phyloP scores from a whole-genome alignment of 352 stramenopile species.

The Globisporangium okanoganense region DNA sequence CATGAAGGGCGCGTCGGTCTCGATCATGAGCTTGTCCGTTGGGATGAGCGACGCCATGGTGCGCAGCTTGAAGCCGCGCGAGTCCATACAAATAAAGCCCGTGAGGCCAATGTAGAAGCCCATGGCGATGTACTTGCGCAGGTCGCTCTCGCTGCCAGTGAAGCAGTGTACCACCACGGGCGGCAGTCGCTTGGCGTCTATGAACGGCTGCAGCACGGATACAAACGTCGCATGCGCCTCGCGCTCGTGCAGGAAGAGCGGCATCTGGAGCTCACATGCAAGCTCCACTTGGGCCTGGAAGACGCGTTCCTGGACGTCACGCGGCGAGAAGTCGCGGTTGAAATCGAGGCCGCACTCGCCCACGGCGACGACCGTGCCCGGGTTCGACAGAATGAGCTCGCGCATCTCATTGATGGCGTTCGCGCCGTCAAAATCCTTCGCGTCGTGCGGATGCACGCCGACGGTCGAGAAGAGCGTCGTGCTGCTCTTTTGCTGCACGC shows the following conservation, averaged over 20 bases:
- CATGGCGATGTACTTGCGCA: slow-evolving; percentile 51
- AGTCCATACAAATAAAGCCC: slow-evolving; percentile 64
- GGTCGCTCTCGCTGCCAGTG: slow-evolving; percentile 46
- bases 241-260: slow-evolving; percentile 93
- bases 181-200: slow-evolving; percentile 28
- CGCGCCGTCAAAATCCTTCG: slow-evolving; percentile 66
- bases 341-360: slow-evolving; percentile 97
- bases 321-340: slow-evolving; percentile 92
- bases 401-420: slow-evolving; percentile 37
- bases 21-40: slow-evolving; percentile 57
- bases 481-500: slow-evolving; percentile 13
- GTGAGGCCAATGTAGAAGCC: slow-evolving; percentile 77
- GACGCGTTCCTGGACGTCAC: slow-evolving; percentile 83
- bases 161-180: slow-evolving; percentile 75
- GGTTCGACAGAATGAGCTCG: slow-evolving; percentile 31
- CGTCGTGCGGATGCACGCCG: slow-evolving; percentile 93
- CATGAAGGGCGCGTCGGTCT: slow-evolving; percentile 82
- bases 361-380: slow-evolving; percentile 81
- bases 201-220: slow-evolving; percentile 30
- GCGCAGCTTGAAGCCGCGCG: slow-evolving; percentile 40
- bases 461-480: slow-evolving; percentile 84
- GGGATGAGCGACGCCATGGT: slow-evolving; percentile 39
- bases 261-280: slow-evolving; percentile 71
- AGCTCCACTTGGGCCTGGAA: slow-evolving; percentile 91
- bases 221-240: slow-evolving; percentile 57